Evolutionary conservation across 2,329 filamentous ascomycete genomes (phyloP), one percentile per base, ranked within the genome.

Genomic region (Aspergillus spinulosporus): DNA sequence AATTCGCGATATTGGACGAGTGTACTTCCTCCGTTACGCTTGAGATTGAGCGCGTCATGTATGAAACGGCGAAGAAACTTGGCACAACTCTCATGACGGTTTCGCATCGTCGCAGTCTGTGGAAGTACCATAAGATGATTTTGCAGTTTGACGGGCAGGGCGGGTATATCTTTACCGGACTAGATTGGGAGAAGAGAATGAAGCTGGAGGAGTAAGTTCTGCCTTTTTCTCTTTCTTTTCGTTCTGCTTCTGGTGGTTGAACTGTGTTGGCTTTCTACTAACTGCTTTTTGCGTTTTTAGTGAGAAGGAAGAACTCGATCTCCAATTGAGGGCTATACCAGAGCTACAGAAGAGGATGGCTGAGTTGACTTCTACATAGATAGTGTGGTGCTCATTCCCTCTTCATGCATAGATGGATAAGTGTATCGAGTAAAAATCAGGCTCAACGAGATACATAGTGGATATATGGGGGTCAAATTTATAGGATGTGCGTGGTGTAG

Each of bases 61-160:
- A 99, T 74, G 93, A 97, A 66, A 92, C 91, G 54, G 94, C 94
- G 49, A 97, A 99, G 80, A 82, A 84, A 14, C 77, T 97, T 14
- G 92, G 90, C 3, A 94, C 97, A 66, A 97, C 94, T 0, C 82
- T 99, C 61, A 97, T 99, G 90, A 99, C 94, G 0, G 94, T 99
- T 26, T 92, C 87, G 62, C 94, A 99, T 73, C 81, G 94, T 6
- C 80, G 92, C 60, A 96, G 90, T 76, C 75, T 99, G 65, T 99
- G 94, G 94, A 92, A 94, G 74, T 97, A 99, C 73, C 94, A 99
- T 73, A 88, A 86, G 64, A 88, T 88, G 74, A 97, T 99, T 59
- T 74, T 99, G 69, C 94, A 99, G 74, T 99, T 99, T 71, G 93
- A 97, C 73, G 94, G 94, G 0, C 90, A 96, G 74, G 94, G 94